These are phyloP conservation scores for Pleurotus djamor DNA, from an alignment of 768 basidiomycete species.

Conservation along the genomic window DNA sequence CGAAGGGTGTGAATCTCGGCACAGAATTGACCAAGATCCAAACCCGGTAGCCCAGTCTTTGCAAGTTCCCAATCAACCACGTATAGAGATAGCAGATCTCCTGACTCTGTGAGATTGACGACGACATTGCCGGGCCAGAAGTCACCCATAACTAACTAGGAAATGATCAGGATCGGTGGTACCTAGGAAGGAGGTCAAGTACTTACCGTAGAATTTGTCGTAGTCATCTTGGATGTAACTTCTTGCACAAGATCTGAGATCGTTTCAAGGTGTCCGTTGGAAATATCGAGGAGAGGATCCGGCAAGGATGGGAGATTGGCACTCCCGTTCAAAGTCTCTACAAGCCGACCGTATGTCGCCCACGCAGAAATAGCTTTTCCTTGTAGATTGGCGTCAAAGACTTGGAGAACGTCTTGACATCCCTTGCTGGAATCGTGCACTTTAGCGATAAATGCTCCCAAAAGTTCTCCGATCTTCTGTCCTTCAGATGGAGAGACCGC, in stretches of 20 bases:
- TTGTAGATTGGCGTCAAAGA: slow-evolving; percentile 32
- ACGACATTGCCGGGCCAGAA: slow-evolving; percentile 75
- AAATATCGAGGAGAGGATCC: slow-evolving; percentile 32
- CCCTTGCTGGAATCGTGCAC: slow-evolving; percentile 49
- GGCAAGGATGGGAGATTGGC: slow-evolving; percentile 25
- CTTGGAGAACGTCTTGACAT: slow-evolving; percentile 21
- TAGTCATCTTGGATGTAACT: slow-evolving; percentile 25
- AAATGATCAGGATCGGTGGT: not conserved
- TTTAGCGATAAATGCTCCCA: slow-evolving; percentile 54
- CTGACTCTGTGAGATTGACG: slow-evolving; percentile 29
- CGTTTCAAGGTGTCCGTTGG: slow-evolving; percentile 26
- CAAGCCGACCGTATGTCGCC: slow-evolving; percentile 42
- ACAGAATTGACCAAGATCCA: slow-evolving; percentile 64
- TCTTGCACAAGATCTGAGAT: slow-evolving; percentile 28
- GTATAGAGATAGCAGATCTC: slow-evolving; percentile 35
- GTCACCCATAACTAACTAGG: slow-evolving; percentile 61
- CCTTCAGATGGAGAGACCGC: slow-evolving; percentile 25
- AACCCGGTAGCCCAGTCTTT: slow-evolving; percentile 52
- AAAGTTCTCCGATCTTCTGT: slow-evolving; percentile 43
- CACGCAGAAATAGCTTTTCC: slow-evolving; percentile 34
- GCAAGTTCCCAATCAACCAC: slow-evolving; percentile 68
- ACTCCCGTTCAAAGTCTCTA: slow-evolving; percentile 26
- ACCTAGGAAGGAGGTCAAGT: not conserved
- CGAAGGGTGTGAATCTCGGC: slow-evolving; percentile 55
- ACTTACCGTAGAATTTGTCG: slow-evolving; percentile 27